Percentiles rank a stretch among this genome's conserved stretches.
Evolutionary conservation across 768 basidiomycete species (phyloP).

Genomic region (Mrakia blollopis): DNA sequence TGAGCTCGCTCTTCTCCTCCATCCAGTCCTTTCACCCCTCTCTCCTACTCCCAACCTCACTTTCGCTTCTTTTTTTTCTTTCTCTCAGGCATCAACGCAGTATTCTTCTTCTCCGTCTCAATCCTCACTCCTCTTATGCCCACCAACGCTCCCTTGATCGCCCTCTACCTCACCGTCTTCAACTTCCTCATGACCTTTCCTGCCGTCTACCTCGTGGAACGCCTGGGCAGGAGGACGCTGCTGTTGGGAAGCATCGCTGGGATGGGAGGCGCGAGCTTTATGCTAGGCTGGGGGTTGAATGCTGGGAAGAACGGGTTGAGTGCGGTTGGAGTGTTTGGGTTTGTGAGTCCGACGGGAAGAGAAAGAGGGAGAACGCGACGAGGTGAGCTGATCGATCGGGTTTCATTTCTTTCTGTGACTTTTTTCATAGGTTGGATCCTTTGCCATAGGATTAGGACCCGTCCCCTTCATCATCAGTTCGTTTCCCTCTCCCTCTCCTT

Average conservation of each 20-base stretch:
- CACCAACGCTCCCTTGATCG: constrained; percentile 71
- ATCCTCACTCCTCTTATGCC: constrained; percentile 62
- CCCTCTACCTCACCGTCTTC: constrained; percentile 73
- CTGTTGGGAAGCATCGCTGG: constrained; percentile 64
- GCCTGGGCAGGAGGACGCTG: constrained; percentile 65
- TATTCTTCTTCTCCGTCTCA: constrained; percentile 45
- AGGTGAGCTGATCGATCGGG: neutral
- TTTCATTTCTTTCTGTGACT: neutral
- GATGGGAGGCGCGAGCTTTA: constrained; percentile 41
- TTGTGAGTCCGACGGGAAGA: neutral
- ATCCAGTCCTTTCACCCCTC: neutral
- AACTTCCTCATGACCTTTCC: constrained; percentile 73
- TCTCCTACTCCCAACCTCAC: too few species aligned
- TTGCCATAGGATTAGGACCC: constrained; percentile 84
- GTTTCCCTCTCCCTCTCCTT: constrained; percentile 54
- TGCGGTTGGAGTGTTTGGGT: constrained; percentile 1
- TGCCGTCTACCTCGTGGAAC: constrained; percentile 78
- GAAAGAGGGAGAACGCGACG: neutral
- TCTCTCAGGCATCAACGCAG: constrained; percentile 42
- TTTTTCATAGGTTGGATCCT: constrained; percentile 54
- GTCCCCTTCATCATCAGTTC: constrained; percentile 83
- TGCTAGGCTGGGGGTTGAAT: constrained; percentile 22
- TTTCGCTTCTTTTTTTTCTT: neutral
- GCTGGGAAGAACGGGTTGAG: neutral
- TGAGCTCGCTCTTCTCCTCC: neutral